A percentile compares a stretch with the other conserved stretches of the same genome.
phyloP scores from a whole-genome alignment of 23 red algal species.

The Gracilariopsis chorda region DNA sequence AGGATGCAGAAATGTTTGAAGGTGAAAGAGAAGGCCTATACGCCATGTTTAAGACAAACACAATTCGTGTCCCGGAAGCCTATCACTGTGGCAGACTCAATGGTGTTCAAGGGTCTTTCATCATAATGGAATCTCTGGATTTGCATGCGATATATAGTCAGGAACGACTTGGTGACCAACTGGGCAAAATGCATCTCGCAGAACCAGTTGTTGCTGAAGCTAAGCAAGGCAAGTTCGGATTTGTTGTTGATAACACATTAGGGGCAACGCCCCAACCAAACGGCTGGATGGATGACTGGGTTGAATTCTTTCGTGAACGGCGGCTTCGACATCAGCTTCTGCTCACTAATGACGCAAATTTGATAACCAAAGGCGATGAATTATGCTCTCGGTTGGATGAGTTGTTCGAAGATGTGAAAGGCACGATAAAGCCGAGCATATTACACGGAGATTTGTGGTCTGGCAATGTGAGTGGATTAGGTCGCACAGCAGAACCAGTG shows the following conservation, averaged over 20 bases:
- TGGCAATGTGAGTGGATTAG: conserved; percentile 71
- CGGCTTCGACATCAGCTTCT: conserved; percentile 86
- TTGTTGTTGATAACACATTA: conserved; percentile 71
- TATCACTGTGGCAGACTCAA: conserved; percentile 62
- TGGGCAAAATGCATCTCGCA: conserved; percentile 90
- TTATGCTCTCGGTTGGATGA: conserved; percentile 65
- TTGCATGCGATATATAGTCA: conserved; percentile 45
- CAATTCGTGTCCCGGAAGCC: conserved; percentile 67
- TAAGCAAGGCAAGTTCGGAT: conserved; percentile 65
- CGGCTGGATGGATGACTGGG: conserved; percentile 90
- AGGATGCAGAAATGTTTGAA: conserved; percentile 79
- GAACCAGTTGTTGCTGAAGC: conserved; percentile 49
- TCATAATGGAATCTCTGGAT: conserved; percentile 89
- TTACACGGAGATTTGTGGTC: conserved; percentile 98
- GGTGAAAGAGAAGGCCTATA: conserved; percentile 82
- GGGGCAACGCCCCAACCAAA: conserved; percentile 90
- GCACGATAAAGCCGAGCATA: conserved; percentile 63
- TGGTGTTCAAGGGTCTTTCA: conserved; percentile 62
- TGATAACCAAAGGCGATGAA: conserved; percentile 38
- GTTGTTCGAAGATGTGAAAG: conserved; percentile 65
- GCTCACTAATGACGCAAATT: conserved; percentile 49
- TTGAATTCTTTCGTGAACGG: conserved; percentile 87
- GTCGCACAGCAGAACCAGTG: conserved; percentile 27
- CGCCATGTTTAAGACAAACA: conserved; percentile 75
- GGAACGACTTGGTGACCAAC: conserved; percentile 54